phyloP scores from a whole-genome alignment of 345 rosid species.

The Hypericum perforatum region DNA sequence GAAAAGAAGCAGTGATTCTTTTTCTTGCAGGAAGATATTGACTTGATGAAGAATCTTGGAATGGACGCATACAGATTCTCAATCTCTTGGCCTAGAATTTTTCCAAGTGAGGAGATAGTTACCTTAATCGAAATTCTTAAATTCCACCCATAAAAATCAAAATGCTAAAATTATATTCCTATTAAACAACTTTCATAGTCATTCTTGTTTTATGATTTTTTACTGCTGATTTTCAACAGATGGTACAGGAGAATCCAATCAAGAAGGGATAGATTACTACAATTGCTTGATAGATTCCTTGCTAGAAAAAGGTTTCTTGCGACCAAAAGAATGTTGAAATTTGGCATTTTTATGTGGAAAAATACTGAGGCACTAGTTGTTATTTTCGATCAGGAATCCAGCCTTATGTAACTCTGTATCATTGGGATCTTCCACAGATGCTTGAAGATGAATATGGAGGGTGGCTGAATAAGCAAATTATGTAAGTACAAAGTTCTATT shows the following conservation, averaged over 20 bases:
- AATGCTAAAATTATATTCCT: background rate
- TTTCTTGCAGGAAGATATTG: slow-evolving; percentile 51
- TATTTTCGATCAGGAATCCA: slow-evolving; percentile 51
- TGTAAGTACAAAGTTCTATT: slow-evolving; percentile 33
- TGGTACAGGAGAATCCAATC: slow-evolving; percentile 70
- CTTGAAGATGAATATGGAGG: slow-evolving; percentile 82
- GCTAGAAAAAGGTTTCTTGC: slow-evolving; percentile 44
- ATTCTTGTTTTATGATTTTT: background rate
- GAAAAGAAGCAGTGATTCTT: background rate
- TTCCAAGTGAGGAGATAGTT: slow-evolving; percentile 57
- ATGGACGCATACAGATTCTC: slow-evolving; percentile 93
- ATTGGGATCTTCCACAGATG: slow-evolving; percentile 95
- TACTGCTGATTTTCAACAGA: slow-evolving; percentile 30
- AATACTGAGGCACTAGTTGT: slow-evolving; percentile 7
- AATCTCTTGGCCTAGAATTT: slow-evolving; percentile 89
- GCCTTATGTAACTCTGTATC: slow-evolving; percentile 88
- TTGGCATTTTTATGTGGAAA: background rate
- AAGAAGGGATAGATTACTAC: slow-evolving; percentile 61
- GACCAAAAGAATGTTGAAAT: background rate
- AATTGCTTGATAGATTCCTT: slow-evolving; percentile 58
- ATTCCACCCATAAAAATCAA: too few relatives aligned
- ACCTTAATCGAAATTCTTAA: background rate
- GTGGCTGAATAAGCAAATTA: slow-evolving; percentile 58
- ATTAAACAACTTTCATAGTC: background rate
- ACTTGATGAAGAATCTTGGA: slow-evolving; percentile 75